phyloP scores from a whole-genome alignment of 2,329 filamentous ascomycete species.

The Huntiella abstrusa region DNA sequence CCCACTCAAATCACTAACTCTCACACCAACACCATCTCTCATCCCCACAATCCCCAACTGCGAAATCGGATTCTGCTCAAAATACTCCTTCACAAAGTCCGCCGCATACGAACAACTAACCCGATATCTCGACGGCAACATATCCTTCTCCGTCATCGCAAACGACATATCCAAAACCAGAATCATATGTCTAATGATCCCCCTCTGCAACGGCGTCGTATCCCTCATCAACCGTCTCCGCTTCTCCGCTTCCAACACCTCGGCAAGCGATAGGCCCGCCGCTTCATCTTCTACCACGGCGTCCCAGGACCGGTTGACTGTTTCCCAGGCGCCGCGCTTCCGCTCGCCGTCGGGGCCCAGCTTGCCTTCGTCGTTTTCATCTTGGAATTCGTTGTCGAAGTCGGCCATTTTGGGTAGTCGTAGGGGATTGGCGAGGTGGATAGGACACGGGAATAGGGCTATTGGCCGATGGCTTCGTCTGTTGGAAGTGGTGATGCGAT shows the following conservation, averaged over 20 bases:
- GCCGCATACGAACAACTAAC: conserved; percentile 66
- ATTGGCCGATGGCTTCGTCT: background rate
- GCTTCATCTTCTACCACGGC: conserved; percentile 61
- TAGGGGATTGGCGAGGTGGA: background rate
- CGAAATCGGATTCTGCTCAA: conserved; percentile 96
- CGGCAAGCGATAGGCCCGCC: conserved; percentile 58
- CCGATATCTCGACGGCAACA: conserved; percentile 72
- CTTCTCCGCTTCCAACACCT: conserved; percentile 64
- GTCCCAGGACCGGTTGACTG: conserved; percentile 51
- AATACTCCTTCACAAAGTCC: conserved; percentile 84
- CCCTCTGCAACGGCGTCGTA: conserved; percentile 84
- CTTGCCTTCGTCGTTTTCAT: conserved; percentile 23
- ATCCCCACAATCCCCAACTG: conserved; percentile 86
- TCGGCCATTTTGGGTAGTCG: conserved; percentile 37
- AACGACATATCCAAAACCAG: conserved; percentile 81
- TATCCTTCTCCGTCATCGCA: conserved; percentile 88
- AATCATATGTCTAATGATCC: conserved; percentile 92
- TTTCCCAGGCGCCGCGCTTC: conserved; percentile 41
- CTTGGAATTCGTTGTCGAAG: conserved; percentile 53
- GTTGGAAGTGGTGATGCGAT: too few species aligned
- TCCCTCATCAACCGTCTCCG: conserved; percentile 57
- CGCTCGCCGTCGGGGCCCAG: conserved; percentile 15
- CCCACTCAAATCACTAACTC: conserved; percentile 76
- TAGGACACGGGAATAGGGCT: background rate
- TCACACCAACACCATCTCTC: conserved; percentile 73